These are phyloP conservation scores for Dacryopinax spathularia DNA, from an alignment of 768 basidiomycete species.

Conservation along the genomic window DNA sequence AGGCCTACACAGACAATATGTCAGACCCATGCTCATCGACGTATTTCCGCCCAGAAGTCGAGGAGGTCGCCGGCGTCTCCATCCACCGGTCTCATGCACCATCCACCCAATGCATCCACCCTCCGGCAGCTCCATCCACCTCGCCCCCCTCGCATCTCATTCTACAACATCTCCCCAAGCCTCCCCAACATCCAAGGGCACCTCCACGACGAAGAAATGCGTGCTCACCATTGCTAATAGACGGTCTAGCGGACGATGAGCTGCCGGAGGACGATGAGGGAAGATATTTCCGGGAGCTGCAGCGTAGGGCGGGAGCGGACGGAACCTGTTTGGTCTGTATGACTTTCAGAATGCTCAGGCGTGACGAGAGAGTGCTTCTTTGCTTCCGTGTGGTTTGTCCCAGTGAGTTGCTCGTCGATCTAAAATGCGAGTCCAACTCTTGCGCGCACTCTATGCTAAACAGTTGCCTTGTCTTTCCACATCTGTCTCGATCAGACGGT, in stretches of 20 bases:
- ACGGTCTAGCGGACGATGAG: neutral
- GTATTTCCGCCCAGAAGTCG: neutral
- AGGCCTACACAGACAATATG: conserved; percentile 27
- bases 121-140: neutral
- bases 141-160: neutral
- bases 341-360: too few species aligned
- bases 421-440: too few species aligned
- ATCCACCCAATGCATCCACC: neutral
- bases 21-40: neutral
- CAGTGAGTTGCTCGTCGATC: too few species aligned
- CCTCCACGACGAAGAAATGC: neutral
- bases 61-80: neutral
- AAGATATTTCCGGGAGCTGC: neutral
- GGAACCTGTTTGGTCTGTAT: neutral
- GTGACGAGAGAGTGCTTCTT: neutral
- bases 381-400: neutral
- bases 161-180: neutral
- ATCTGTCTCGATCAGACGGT: too few species aligned
- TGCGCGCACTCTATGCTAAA: too few species aligned
- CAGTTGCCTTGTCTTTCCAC: too few species aligned
- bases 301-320: neutral
- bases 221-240: conserved; percentile 3
- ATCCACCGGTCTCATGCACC: neutral
- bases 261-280: neutral
- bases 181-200: neutral